phyloP scores from a whole-genome alignment of 768 basidiomycete species.

The Hydnomerulius pinastri region DNA sequence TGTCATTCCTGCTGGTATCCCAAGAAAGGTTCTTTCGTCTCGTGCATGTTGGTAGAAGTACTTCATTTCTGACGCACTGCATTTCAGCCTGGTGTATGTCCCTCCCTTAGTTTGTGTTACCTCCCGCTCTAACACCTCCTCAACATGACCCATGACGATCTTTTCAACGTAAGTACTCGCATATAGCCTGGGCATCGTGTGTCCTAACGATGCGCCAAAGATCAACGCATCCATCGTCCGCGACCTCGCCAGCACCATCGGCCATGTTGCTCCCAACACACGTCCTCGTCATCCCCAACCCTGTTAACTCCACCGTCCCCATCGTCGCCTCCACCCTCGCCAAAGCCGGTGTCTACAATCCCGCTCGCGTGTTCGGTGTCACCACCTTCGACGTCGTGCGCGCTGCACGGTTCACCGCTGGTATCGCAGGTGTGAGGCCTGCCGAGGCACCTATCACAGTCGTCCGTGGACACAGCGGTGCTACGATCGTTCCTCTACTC shows the following conservation, averaged over 20 bases:
- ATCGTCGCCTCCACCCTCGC: conserved; percentile 92
- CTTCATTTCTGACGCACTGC: conserved; percentile 29
- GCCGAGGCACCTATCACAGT: conserved; percentile 75
- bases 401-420: conserved; percentile 85
- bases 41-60: neutral
- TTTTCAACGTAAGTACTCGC: conserved; percentile 76
- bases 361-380: conserved; percentile 88
- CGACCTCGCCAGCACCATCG: conserved; percentile 88
- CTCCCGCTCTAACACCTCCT: conserved; percentile 26
- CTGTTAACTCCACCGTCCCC: conserved; percentile 97
- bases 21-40: conserved; percentile 75
- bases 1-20: conserved; percentile 98
- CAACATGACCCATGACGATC: conserved; percentile 95
- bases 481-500: conserved; percentile 97
- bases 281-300: conserved; percentile 97
- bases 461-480: conserved; percentile 93
- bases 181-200: neutral
- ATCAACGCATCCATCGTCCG: conserved; percentile 98
- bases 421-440: conserved; percentile 66
- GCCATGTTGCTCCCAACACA: conserved; percentile 82
- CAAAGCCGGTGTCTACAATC: conserved; percentile 92
- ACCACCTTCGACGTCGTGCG: conserved; percentile 99
- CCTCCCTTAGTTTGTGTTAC: conserved; percentile 2
- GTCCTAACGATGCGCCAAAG: conserved; percentile 39
- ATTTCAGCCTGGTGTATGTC: conserved; percentile 78